phyloP scores from a whole-genome alignment of 352 stramenopile species.

The Globisporangium yorkense region DNA sequence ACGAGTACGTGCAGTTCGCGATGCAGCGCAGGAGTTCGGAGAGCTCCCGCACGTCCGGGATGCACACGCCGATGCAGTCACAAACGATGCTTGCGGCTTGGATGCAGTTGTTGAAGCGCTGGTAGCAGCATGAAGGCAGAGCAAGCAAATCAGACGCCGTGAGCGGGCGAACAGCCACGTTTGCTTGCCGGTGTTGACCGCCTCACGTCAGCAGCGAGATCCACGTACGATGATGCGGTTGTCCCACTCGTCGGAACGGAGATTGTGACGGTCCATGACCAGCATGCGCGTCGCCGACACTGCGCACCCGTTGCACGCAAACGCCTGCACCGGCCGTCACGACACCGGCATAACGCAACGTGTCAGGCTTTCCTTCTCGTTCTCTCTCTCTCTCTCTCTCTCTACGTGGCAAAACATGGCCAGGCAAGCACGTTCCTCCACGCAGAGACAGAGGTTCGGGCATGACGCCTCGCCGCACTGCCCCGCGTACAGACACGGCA shows the following conservation, averaged over 20 bases:
- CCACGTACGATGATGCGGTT: conserved; percentile 88
- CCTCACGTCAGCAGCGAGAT: neutral
- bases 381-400: neutral
- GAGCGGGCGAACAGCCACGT: neutral
- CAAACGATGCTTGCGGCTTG: conserved; percentile 72
- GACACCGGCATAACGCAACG: neutral
- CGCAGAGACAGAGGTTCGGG: conserved; percentile 87
- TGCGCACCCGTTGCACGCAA: conserved; percentile 84
- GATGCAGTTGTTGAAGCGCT: conserved; percentile 93
- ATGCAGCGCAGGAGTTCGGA: conserved; percentile 85
- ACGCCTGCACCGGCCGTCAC: conserved; percentile 25
- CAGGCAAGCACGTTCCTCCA: conserved; percentile 52
- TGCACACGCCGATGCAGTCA: conserved; percentile 70
- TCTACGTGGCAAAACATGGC: neutral
- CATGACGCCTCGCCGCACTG: conserved; percentile 82
- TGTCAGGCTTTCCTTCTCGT: neutral
- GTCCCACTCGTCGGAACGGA: conserved; percentile 91
- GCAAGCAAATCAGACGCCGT: neutral
- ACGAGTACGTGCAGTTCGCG: conserved; percentile 89
- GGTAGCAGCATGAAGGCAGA: neutral
- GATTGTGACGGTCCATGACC: conserved; percentile 87
- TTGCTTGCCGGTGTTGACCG: neutral
- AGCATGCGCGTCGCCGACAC: conserved; percentile 88
- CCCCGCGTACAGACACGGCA: conserved; percentile 83
- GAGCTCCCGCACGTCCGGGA: conserved; percentile 53